Conservation (phyloP, 768 basidiomycete genomes). For the Psilocybe tampanensis region DNA sequence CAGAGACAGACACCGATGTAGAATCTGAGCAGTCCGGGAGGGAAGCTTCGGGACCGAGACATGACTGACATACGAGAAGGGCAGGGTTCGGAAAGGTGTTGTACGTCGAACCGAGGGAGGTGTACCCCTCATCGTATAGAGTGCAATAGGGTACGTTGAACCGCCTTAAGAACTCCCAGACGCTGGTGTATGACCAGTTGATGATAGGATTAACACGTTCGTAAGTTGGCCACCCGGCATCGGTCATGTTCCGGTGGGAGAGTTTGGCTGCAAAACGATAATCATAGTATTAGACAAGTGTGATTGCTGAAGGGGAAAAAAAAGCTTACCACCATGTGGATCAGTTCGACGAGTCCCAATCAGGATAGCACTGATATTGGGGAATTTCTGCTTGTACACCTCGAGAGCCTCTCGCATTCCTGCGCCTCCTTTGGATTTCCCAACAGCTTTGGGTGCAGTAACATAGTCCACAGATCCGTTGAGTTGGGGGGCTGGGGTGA, state of each 20-base stretch:
- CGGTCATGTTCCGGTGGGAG: conserved; percentile 76
- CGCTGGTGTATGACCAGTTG: conserved; percentile 88
- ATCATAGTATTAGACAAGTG: background rate
- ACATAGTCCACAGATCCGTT: conserved; percentile 21
- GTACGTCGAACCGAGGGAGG: conserved; percentile 92
- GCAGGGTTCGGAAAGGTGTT: conserved; percentile 95
- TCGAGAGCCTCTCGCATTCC: conserved; percentile 82
- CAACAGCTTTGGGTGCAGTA: conserved; percentile 38
- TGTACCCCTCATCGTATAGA: conserved; percentile 96
- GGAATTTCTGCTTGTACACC: conserved; percentile 67
- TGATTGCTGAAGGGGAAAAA: background rate
- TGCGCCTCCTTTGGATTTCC: conserved; percentile 60
- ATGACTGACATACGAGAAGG: conserved; percentile 42
- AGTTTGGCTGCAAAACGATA: conserved; percentile 56
- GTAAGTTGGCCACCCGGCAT: conserved; percentile 86
- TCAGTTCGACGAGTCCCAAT: conserved; percentile 89
- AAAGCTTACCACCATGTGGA: conserved; percentile 81
- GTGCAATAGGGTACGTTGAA: conserved; percentile 84
- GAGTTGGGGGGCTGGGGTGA: conserved; percentile 33
- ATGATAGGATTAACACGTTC: conserved; percentile 95
- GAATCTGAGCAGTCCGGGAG: conserved; percentile 24
- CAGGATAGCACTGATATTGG: conserved; percentile 76
- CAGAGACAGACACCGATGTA: conserved; percentile 22
- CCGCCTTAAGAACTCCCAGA: conserved; percentile 84
- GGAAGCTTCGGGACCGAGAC: conserved; percentile 14